Conservation (phyloP, 257 asterid species). For the Gardenia jasminoides region DNA sequence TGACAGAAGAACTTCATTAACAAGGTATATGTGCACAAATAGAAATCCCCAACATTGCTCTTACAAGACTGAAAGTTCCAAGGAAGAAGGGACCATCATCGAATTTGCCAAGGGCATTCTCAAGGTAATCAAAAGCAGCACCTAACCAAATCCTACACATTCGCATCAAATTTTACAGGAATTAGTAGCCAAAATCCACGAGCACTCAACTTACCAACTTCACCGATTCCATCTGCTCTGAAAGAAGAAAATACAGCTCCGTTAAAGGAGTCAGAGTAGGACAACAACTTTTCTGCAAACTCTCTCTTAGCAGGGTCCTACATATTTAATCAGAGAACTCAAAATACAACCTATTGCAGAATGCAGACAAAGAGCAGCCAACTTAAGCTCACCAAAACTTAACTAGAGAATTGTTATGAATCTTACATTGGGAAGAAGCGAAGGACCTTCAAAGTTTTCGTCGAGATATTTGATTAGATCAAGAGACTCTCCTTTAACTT, state of each 20-base stretch:
- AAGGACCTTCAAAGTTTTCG: slow-evolving; percentile 75
- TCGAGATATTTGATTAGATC: slow-evolving; percentile 73
- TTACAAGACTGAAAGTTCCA: slow-evolving; percentile 77
- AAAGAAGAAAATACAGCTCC: slow-evolving; percentile 50
- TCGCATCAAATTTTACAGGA: slow-evolving; percentile 9
- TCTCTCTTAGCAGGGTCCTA: slow-evolving; percentile 60
- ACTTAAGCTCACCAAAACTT: not conserved
- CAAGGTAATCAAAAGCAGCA: slow-evolving; percentile 62
- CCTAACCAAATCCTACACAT: slow-evolving; percentile 28
- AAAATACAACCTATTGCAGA: slow-evolving; percentile 8
- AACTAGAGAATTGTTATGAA: slow-evolving; percentile 4
- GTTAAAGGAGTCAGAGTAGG: slow-evolving; percentile 47
- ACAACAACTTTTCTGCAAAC: slow-evolving; percentile 61
- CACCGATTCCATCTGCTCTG: slow-evolving; percentile 45
- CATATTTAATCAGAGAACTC: slow-evolving; percentile 5
- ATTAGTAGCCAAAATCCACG: not conserved
- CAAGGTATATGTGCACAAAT: not conserved
- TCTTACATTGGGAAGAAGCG: slow-evolving; percentile 76
- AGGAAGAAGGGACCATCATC: slow-evolving; percentile 74
- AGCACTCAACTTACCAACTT: slow-evolving; percentile 40
- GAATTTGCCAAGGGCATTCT: slow-evolving; percentile 67
- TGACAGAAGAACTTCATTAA: not conserved
- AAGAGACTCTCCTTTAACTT: slow-evolving; percentile 88
- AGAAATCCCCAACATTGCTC: slow-evolving; percentile 14
- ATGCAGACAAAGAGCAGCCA: not conserved